Evolutionary conservation across 805 yeast genomes (phyloP).

Genomic region (Barnettozyma californica): DNA sequence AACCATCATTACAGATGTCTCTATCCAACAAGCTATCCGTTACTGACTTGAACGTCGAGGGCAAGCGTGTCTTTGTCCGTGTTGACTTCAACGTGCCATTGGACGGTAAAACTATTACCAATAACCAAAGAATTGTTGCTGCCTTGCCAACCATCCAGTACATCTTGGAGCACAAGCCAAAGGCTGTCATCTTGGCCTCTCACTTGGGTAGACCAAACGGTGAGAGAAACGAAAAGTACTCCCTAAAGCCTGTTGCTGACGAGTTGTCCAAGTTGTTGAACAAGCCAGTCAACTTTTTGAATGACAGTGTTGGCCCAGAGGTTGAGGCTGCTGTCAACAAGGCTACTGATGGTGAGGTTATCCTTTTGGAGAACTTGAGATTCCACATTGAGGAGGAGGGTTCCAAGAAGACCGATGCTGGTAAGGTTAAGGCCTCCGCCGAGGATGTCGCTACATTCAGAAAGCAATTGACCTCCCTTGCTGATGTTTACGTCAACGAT

Average conservation of each 20-base stretch:
- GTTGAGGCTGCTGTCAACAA: conserved; percentile 74
- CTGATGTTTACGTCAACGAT: conserved; percentile 96
- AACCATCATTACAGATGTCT: conserved; percentile 55
- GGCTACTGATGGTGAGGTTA: conserved; percentile 74
- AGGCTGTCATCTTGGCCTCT: conserved; percentile 87
- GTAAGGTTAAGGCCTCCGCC: conserved; percentile 87
- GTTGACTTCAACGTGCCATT: conserved; percentile 95
- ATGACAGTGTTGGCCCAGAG: conserved; percentile 89
- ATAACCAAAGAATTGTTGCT: conserved; percentile 99
- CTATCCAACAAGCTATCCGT: conserved; percentile 90
- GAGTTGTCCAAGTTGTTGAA: conserved; percentile 80
- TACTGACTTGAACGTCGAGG: conserved; percentile 79
- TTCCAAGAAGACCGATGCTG: conserved; percentile 84
- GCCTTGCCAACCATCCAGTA: conserved; percentile 98
- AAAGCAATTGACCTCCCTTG: conserved; percentile 81
- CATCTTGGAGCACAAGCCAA: conserved; percentile 87
- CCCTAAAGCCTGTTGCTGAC: conserved; percentile 86
- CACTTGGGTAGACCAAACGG: conserved; percentile 99
- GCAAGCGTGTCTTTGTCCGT: conserved; percentile 97
- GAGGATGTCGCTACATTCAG: conserved; percentile 86
- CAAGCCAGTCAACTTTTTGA: conserved; percentile 71
- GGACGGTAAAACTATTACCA: conserved; percentile 95
- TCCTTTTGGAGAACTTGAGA: conserved; percentile 94
- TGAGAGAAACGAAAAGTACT: conserved; percentile 76
- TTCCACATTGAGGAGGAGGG: conserved; percentile 99